Evolutionary conservation across 306 rosid genomes (phyloP).

Genomic region (Lagenaria siceraria): DNA sequence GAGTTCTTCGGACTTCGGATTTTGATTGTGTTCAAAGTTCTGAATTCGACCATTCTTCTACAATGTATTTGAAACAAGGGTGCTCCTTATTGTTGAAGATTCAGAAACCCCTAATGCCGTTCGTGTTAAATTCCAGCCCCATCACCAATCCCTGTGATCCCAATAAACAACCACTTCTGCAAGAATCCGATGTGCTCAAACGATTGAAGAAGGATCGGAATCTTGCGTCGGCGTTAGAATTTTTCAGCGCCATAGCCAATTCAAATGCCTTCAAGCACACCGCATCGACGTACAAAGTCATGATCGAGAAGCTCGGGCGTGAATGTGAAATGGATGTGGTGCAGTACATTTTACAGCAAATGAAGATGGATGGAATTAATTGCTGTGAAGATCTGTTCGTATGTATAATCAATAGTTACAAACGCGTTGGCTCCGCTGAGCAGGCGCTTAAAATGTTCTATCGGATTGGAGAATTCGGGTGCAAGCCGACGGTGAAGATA

Average conservation of each 20-base stretch:
- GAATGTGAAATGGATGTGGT: conserved; percentile 38
- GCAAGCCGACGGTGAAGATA: conserved; percentile 59
- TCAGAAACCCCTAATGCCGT: conserved; percentile 47
- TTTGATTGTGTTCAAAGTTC: not conserved
- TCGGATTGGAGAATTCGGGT: conserved; percentile 66
- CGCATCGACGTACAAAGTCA: conserved; percentile 40
- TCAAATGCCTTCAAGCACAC: conserved; percentile 63
- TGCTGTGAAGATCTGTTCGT: conserved; percentile 63
- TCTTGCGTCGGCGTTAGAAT: conserved; percentile 30
- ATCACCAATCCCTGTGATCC: conserved; percentile 18
- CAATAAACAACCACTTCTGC: conserved; percentile 7
- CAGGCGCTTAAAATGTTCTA: conserved; percentile 68
- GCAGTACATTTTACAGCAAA: conserved; percentile 68
- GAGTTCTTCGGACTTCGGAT: not conserved
- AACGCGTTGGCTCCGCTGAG: conserved; percentile 41
- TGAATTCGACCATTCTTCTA: not conserved
- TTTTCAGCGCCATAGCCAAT: conserved; percentile 48
- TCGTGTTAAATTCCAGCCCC: conserved; percentile 47
- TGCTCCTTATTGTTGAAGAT: conserved; percentile 46
- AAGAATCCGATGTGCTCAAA: conserved; percentile 37
- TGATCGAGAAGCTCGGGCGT: conserved; percentile 62
- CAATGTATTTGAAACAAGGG: conserved; percentile 61
- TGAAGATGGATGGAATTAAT: conserved; percentile 52
- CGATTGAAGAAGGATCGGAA: conserved; percentile 27
- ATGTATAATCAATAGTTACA: conserved; percentile 28